A percentile compares a stretch with the other conserved stretches of the same genome.
Conservation (phyloP, 257 asterid genomes). For the Sherardia arvensis region DNA sequence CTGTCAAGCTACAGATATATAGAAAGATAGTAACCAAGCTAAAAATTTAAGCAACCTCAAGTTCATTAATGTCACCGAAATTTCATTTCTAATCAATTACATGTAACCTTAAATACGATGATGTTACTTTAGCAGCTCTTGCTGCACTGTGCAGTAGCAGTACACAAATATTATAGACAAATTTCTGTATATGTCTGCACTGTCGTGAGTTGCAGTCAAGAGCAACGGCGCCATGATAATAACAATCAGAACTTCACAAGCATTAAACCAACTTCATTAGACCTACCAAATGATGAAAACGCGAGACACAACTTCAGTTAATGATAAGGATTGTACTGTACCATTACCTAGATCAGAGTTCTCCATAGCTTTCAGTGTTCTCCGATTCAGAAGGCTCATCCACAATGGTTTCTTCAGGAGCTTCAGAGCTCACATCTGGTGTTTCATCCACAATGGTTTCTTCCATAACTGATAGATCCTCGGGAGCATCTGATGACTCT, state of each 20-base stretch:
- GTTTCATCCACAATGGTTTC: conserved; percentile 33
- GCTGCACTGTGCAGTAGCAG: background rate
- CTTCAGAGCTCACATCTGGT: background rate
- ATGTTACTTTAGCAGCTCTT: background rate
- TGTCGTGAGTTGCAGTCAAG: background rate
- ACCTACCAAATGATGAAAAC: conserved; percentile 3
- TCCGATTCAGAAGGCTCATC: conserved; percentile 33
- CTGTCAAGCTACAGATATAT: background rate
- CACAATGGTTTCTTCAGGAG: conserved; percentile 22
- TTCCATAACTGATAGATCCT: background rate
- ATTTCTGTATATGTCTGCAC: background rate
- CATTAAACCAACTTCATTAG: background rate
- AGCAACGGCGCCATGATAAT: background rate
- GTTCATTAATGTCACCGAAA: background rate
- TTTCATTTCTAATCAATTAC: background rate
- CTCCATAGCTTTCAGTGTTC: conserved; percentile 41
- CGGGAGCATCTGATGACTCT: conserved; percentile 3
- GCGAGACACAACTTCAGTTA: background rate
- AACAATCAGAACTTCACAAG: background rate
- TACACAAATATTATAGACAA: background rate
- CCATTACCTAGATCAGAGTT: conserved; percentile 39
- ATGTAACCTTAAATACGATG: background rate
- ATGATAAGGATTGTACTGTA: background rate
- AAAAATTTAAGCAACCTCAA: background rate
- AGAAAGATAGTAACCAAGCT: background rate